Evolutionary conservation across 1,139 yeast species (phyloP).

Genomic region (Suhomyces wounanorum): DNA sequence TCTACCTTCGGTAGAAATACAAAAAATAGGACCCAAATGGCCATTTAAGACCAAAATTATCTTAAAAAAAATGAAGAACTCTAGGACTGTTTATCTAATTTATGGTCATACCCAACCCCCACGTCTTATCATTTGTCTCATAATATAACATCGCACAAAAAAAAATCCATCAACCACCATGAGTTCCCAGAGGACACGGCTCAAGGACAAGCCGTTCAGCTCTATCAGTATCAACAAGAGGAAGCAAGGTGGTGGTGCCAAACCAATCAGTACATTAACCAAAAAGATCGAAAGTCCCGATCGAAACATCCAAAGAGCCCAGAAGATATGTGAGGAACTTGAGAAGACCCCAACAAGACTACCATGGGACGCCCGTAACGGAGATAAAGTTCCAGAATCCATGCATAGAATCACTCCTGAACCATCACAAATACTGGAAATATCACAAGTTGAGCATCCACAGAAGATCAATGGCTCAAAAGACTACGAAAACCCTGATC

Average conservation of each 20-base stretch:
- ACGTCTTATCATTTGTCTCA: not conserved
- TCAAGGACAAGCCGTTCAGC: slow-evolving; percentile 14
- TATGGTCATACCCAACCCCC: not conserved
- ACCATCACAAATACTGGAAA: not conserved
- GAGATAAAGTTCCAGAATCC: not conserved
- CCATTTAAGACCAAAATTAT: too few species aligned
- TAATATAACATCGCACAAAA: slow-evolving; percentile 4
- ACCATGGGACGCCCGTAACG: not conserved
- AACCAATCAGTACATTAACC: slow-evolving; percentile 13
- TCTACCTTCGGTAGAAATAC: too few species aligned
- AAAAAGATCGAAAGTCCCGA: slow-evolving; percentile 2
- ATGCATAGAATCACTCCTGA: not conserved
- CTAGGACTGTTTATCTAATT: not conserved
- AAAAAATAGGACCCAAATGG: too few species aligned
- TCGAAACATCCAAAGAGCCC: slow-evolving; percentile 7
- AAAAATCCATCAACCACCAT: slow-evolving; percentile 3
- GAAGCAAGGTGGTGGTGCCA: slow-evolving; percentile 15
- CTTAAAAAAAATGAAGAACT: too few species aligned
- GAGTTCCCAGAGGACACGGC: slow-evolving; percentile 11
- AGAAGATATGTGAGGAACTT: slow-evolving; percentile 7
- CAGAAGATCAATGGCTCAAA: not conserved
- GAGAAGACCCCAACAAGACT: not conserved
- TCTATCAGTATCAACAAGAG: slow-evolving; percentile 12
- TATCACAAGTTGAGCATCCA: not conserved
- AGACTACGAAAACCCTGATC: not conserved